Conservation (phyloP, 306 rosid genomes). For the Prosopis cineraria region DNA sequence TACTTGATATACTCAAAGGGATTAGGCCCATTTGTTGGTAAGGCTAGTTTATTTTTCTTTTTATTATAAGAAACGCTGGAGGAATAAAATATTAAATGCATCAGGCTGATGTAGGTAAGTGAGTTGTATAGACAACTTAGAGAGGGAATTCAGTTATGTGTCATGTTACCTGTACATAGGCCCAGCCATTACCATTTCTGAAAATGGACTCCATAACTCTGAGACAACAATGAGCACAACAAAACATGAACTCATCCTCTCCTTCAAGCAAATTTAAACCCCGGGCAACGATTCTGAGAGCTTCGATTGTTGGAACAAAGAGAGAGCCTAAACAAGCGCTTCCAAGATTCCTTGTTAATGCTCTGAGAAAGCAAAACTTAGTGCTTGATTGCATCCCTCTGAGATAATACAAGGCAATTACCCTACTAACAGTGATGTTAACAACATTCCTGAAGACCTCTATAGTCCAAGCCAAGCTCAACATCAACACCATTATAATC, state of each 20-base stretch:
- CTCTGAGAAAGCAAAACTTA: constrained; percentile 80
- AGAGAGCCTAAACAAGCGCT: constrained; percentile 94
- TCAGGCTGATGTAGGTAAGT: not conserved
- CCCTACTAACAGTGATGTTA: constrained; percentile 92
- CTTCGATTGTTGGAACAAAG: constrained; percentile 86
- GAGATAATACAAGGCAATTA: constrained; percentile 80
- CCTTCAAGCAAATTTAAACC: constrained; percentile 92
- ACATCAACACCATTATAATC: constrained; percentile 49
- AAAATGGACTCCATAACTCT: constrained; percentile 81
- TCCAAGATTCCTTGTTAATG: constrained; percentile 80
- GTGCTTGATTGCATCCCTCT: constrained; percentile 93
- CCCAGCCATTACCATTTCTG: constrained; percentile 92
- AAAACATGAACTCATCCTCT: constrained; percentile 97
- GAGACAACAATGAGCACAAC: constrained; percentile 96
- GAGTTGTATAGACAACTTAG: not conserved
- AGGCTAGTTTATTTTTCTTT: not conserved
- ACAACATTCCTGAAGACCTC: constrained; percentile 97
- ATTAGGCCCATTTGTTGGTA: not conserved
- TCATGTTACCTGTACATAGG: constrained; percentile 80
- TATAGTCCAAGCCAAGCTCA: constrained; percentile 87
- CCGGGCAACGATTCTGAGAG: constrained; percentile 77
- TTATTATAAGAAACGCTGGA: not conserved
- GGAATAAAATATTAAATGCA: not conserved
- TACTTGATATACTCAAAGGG: not conserved
- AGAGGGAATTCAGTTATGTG: not conserved